These are phyloP conservation scores for Trichomonas gallinae DNA, from an alignment of 208 protist species.

Conservation along the genomic window DNA sequence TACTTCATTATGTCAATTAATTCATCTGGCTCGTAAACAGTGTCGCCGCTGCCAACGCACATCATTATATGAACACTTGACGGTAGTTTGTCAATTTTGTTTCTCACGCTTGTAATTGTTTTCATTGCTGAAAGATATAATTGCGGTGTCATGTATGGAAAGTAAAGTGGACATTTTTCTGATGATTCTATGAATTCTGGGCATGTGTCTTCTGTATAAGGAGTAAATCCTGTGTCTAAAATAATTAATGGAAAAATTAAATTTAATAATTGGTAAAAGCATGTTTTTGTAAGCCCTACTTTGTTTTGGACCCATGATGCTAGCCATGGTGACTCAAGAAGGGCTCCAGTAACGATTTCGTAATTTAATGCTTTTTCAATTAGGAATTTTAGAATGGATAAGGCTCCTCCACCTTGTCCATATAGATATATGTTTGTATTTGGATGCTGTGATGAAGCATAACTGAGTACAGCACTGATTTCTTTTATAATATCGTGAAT, in stretches of 20 bases:
- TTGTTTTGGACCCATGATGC: neutral
- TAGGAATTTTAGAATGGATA: neutral
- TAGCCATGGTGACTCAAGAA: neutral
- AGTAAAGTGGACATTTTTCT: neutral
- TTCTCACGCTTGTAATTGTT: neutral
- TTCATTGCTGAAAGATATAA: neutral
- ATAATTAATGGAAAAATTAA: neutral
- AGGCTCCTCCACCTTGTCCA: neutral
- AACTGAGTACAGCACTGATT: neutral
- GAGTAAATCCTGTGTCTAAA: neutral
- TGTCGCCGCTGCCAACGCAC: neutral
- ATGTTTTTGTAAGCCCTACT: neutral
- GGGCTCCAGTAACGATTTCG: neutral
- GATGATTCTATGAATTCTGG: neutral
- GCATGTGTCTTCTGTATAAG: neutral
- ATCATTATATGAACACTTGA: neutral
- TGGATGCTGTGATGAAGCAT: neutral
- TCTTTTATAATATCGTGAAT: slow-evolving; percentile 3
- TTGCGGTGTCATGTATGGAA: neutral
- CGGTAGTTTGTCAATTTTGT: neutral
- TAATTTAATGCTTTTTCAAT: neutral
- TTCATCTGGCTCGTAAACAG: neutral
- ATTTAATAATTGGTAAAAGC: neutral
- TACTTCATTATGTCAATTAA: neutral
- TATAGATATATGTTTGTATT: neutral